phyloP scores from a whole-genome alignment of 2,329 filamentous ascomycete genomes.

The Diaporthe sp. region DNA sequence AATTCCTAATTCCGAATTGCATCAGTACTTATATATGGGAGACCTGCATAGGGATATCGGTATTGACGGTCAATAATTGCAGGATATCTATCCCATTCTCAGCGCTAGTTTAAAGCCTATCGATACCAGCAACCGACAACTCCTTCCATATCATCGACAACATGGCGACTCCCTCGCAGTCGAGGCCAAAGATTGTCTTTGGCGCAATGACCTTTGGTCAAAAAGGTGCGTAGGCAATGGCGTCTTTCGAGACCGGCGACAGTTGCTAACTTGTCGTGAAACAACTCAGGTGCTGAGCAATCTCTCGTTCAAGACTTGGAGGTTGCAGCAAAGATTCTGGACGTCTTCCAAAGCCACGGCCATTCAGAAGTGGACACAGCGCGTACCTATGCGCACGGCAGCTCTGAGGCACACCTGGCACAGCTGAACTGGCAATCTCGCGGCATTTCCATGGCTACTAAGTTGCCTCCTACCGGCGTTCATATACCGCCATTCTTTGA shows the following conservation, averaged over 20 bases:
- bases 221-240: conserved; percentile 24
- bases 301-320: conserved; percentile 49
- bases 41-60: not conserved
- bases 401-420: conserved; percentile 68
- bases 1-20: not conserved
- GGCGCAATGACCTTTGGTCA: conserved; percentile 48
- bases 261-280: not conserved
- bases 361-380: conserved; percentile 80
- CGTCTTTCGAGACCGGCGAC: not conserved
- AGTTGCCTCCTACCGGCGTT: conserved; percentile 50
- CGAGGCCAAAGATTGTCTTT: conserved; percentile 44
- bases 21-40: not conserved
- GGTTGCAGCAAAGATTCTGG: conserved; percentile 71
- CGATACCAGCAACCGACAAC: not conserved
- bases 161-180: not conserved
- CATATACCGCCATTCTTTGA: conserved; percentile 36
- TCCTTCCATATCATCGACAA: not conserved
- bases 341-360: conserved; percentile 74
- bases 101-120: not conserved
- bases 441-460: conserved; percentile 57
- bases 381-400: conserved; percentile 72
- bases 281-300: conserved; percentile 43
- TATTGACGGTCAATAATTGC: not conserved
- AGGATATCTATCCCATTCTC: not conserved
- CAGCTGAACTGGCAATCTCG: conserved; percentile 52